Evolutionary conservation across 331 rosid species (phyloP), one percentile per base, ranked within the genome.

Genomic region (Erythrophleum ivorense): DNA sequence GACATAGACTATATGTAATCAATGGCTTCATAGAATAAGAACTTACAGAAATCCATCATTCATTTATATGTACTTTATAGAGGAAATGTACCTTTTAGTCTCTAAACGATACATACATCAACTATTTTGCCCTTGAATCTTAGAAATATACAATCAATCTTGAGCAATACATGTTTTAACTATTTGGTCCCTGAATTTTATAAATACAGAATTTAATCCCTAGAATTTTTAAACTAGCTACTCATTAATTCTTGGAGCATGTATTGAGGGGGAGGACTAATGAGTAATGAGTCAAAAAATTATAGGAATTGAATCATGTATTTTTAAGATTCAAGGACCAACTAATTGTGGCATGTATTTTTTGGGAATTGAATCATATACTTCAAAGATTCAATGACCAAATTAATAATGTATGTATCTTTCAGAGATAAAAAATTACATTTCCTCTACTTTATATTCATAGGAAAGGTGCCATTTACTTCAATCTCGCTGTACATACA

Each of bases 401-500:
- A 13, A 52, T 52, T 14, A 52, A 52, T 15, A 6, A 14, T 16
- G 19, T 6, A 9, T 46, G 50, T 46, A 2, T 46, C 50, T 46
- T 46, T 46, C 50, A 46, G 14, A 46, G 50, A 46, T 46, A 9
- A 46, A 8, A 8, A 46, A 9, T 46, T 9, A 10, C 50, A 46
- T 46, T 46, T 46, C 14, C 50, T 1, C 50, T 9, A 46, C 50
- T 54, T 57, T 8, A 24, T 29, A 29, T 24, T 60, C 66, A 0
- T 5, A 6, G 38, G 66, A 24, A 60, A 60, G 34, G 36, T 76
- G 64, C 33, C 63, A 59, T 79, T 10, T 67, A 12, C 71, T 29
- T 46, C 46, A 7, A 18, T 68, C 76, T 62, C 18, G 76, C 53
- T 71, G 49, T 55, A 67, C 12, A 36, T 48, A 62, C 74, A 19